phyloP scores from a whole-genome alignment of 306 rosid genomes.

The Styphnolobium japonicum region DNA sequence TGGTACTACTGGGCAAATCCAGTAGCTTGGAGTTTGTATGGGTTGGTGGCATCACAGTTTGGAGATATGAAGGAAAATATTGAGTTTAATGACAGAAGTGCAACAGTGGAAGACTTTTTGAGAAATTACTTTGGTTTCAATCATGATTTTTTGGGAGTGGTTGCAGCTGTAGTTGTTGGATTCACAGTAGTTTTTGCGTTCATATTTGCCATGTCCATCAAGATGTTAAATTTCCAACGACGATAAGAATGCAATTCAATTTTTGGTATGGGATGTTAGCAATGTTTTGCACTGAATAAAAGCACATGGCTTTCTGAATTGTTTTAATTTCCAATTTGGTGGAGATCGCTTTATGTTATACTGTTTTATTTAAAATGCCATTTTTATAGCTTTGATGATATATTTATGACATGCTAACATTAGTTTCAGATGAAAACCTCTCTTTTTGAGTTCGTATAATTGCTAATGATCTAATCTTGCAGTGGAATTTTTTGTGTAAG shows the following conservation, averaged over 20 bases:
- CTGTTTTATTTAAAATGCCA: no score
- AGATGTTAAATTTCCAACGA: constrained; percentile 30
- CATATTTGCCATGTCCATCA: constrained; percentile 9
- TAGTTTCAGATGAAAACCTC: no score
- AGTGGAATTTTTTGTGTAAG: no score
- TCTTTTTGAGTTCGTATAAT: no score
- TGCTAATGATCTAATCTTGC: no score
- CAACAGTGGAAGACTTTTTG: constrained; percentile 26
- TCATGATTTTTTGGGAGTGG: constrained; percentile 28
- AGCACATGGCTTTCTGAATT: constrained; percentile 7
- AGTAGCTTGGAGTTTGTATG: constrained; percentile 46
- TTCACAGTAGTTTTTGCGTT: constrained; percentile 17
- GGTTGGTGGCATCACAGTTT: constrained; percentile 46
- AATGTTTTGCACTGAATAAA: no score
- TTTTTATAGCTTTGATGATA: no score
- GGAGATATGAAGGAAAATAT: constrained; percentile 29
- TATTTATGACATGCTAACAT: no score
- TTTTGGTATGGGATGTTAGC: not conserved
- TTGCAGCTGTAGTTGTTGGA: constrained; percentile 18
- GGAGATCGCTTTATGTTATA: no score
- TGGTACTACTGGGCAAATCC: constrained; percentile 38
- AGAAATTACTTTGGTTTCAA: constrained; percentile 27
- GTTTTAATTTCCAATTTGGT: no score
- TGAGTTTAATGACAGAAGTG: not conserved
- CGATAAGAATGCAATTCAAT: constrained; percentile 9